phyloP scores from a whole-genome alignment of 1,284 basidiomycete species.

The Phylloboletellus chloephorus region DNA sequence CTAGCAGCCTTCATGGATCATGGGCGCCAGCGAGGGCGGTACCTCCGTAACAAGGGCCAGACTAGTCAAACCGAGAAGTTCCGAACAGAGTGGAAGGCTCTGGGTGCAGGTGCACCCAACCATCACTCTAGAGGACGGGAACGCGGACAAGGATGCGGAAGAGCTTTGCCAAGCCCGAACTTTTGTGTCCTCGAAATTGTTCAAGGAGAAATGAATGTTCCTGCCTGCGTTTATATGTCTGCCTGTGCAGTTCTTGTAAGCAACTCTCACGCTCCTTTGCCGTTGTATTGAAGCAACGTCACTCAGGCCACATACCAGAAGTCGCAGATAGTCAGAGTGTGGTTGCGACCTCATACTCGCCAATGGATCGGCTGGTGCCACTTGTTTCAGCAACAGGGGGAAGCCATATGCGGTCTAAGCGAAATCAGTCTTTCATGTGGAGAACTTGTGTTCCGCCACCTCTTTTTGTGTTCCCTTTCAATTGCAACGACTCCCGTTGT shows the following conservation, averaged over 20 bases:
- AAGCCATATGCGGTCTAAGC: too few species aligned
- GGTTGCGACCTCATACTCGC: too few species aligned
- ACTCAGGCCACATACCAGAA: too few species aligned
- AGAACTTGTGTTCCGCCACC: neutral
- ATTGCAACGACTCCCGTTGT: conserved; percentile 2
- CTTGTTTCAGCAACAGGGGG: too few species aligned
- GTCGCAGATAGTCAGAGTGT: too few species aligned
- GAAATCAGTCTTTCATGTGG: conserved; percentile 3
- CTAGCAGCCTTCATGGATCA: conserved; percentile 25
- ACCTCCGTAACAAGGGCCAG: conserved; percentile 44
- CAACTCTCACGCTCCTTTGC: conserved; percentile 20
- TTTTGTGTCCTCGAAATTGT: conserved; percentile 78
- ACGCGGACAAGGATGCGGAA: conserved; percentile 82
- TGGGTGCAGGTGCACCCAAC: conserved; percentile 34
- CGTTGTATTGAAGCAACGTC: too few species aligned
- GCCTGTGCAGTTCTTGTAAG: conserved; percentile 20
- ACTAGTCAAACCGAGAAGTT: conserved; percentile 39
- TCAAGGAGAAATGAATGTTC: conserved; percentile 30
- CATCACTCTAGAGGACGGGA: conserved; percentile 76
- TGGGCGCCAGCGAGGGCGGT: conserved; percentile 46
- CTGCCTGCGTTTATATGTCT: conserved; percentile 3
- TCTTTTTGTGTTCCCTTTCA: conserved; percentile 11
- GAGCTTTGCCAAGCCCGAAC: conserved; percentile 77
- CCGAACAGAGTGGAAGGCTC: conserved; percentile 30
- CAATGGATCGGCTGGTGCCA: too few species aligned